Base-by-base conservation (phyloP, 495 filamentous ascomycete genomes). In the Parathielavia appendiculata region DNA sequence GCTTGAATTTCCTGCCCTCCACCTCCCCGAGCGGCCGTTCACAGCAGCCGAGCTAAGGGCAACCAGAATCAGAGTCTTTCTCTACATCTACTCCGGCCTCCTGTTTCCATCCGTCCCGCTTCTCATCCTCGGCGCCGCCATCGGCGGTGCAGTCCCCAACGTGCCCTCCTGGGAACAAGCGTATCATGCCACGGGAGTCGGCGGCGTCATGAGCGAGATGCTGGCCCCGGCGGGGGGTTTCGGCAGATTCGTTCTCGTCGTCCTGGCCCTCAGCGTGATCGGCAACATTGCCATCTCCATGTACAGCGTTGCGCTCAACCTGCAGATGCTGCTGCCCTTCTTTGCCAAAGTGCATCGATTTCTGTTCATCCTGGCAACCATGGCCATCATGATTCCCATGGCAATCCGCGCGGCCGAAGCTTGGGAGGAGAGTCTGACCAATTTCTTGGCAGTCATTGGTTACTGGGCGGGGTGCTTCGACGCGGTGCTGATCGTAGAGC, bases 391-490 rank as follows among this genome's bases (percentile, higher is more conserved):
- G 63, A 74, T 81, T 30, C 76, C 76, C 0, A 71, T 81, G 26
- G 76, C 73, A 1, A 74, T 82, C 47, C 69, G 67, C 12, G 77
- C 77, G 0, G 76, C 79, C 0, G 71, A 70, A 39, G 59, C 69
- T 17, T 82, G 80, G 69, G 76, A 79, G 62, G 64, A 66, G 38
- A 76, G 75, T 9, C 57, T 82, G 47, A 71, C 73, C 40, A 80
- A 80, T 41, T 81, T 82, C 58, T 64, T 82, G 36, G 71, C 75
- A 12, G 64, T 81, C 12, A 81, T 81, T 52, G 78, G 77, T 3
- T 82, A 81, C 62, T 82, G 79, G 78, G 69, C 77, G 1, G 78
- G 75, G 4, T 77, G 76, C 11, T 81, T 78, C 53, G 73, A 76
- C 36, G 76, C 72, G 0, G 70, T 81, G 16, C 54, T 78, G 8